Evolutionary conservation across 805 yeast genomes (phyloP).

Genomic region (Nakazawaea holstii): DNA sequence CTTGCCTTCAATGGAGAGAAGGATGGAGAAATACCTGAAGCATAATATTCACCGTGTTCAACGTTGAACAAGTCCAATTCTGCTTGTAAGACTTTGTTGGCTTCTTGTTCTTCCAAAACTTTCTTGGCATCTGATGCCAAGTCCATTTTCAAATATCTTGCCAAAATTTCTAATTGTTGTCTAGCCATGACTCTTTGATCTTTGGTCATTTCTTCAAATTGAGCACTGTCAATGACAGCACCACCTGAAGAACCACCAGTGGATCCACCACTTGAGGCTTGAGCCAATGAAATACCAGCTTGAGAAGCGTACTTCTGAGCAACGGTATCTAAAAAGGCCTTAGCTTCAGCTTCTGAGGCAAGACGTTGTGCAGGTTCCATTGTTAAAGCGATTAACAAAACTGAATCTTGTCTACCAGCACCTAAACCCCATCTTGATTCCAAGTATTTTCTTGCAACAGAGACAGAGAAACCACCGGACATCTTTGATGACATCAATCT

Average conservation of each 20-base stretch:
- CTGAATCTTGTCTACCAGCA: conserved; percentile 91
- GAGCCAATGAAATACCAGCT: conserved; percentile 71
- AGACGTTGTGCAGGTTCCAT: conserved; percentile 90
- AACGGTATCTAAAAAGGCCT: conserved; percentile 74
- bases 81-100: conserved; percentile 74
- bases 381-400: conserved; percentile 74
- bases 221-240: conserved; percentile 91
- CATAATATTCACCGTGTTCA: conserved; percentile 90
- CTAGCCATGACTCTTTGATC: conserved; percentile 66
- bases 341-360: conserved; percentile 83
- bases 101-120: conserved; percentile 77
- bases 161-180: conserved; percentile 87
- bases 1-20: conserved; percentile 93
- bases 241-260: conserved; percentile 66
- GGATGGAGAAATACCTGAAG: conserved; percentile 84
- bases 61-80: conserved; percentile 90
- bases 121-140: conserved; percentile 87
- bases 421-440: conserved; percentile 91
- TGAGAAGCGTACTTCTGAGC: conserved; percentile 82
- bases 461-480: conserved; percentile 98
- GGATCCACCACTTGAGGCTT: conserved; percentile 53
- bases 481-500: conserved; percentile 93
- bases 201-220: conserved; percentile 75
- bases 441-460: conserved; percentile 87
- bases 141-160: conserved; percentile 91